Conservation (phyloP, 2,329 filamentous ascomycete species). For the Teratosphaeria epicoccoides region DNA sequence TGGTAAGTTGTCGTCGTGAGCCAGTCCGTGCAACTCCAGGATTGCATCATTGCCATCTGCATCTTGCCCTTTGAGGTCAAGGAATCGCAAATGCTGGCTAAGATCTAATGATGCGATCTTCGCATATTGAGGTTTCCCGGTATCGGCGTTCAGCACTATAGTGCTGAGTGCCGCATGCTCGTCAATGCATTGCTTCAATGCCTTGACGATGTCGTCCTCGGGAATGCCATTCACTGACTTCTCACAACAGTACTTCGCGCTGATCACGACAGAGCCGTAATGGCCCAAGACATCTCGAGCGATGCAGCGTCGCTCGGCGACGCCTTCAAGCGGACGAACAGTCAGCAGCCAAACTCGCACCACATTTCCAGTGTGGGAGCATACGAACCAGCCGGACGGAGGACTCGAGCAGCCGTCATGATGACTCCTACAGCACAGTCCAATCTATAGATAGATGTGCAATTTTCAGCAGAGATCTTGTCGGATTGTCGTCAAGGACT, state of each 20-base stretch:
- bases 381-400: neutral
- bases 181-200: conserved; percentile 30
- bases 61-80: conserved; percentile 4
- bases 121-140: conserved; percentile 29
- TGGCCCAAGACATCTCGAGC: conserved; percentile 31
- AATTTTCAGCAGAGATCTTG: too few species aligned
- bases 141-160: conserved; percentile 27
- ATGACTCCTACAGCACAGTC: too few species aligned
- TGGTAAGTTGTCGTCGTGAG: conserved; percentile 27
- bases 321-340: conserved; percentile 22
- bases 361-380: neutral
- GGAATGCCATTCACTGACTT: conserved; percentile 5
- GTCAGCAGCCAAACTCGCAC: neutral
- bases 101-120: conserved; percentile 27
- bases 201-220: conserved; percentile 18
- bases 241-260: conserved; percentile 24
- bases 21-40: conserved; percentile 17
- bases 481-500: too few species aligned
- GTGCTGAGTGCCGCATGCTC: conserved; percentile 31
- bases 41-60: conserved; percentile 10
- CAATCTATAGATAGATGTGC: too few species aligned
- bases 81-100: conserved; percentile 30
- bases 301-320: conserved; percentile 34
- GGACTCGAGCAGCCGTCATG: neutral
- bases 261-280: conserved; percentile 32